Conservation (phyloP, 2,329 filamentous ascomycete species). For the Anthostomella pinea region DNA sequence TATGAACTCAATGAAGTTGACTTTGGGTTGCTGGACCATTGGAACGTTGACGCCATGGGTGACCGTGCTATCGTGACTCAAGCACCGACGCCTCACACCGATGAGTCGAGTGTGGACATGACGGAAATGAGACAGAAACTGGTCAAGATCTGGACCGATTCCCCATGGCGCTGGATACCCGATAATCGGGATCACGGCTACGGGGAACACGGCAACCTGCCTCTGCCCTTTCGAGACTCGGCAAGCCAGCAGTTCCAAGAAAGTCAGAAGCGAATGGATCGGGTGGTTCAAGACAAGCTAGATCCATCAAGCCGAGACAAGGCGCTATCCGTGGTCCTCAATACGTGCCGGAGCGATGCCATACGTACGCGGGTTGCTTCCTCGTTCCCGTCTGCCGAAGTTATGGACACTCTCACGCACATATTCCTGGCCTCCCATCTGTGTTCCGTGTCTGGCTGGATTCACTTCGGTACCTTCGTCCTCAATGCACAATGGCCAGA, state of each 20-base stretch:
- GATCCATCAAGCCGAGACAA: conserved; percentile 54
- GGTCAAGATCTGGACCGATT: conserved; percentile 48
- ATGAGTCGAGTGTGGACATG: conserved; percentile 40
- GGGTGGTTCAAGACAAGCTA: conserved; percentile 43
- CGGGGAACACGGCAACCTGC: conserved; percentile 43
- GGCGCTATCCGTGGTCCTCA: conserved; percentile 61
- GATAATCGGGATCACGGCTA: conserved; percentile 43
- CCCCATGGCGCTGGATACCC: conserved; percentile 50
- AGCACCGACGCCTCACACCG: conserved; percentile 28
- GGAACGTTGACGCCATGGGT: conserved; percentile 41
- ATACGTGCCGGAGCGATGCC: conserved; percentile 50
- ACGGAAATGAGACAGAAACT: conserved; percentile 45
- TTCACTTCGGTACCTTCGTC: conserved; percentile 60
- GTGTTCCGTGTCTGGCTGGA: conserved; percentile 56
- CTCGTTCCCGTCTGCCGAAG: conserved; percentile 50
- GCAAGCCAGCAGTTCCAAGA: conserved; percentile 38
- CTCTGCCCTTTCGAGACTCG: conserved; percentile 40
- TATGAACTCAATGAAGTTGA: conserved; percentile 52
- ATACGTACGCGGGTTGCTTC: conserved; percentile 52
- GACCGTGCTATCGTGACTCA: conserved; percentile 26
- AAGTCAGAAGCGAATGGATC: conserved; percentile 35
- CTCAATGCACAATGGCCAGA: conserved; percentile 55
- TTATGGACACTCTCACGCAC: conserved; percentile 58
- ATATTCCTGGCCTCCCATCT: conserved; percentile 56
- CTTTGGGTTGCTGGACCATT: conserved; percentile 49